These are phyloP conservation scores for Akanthomyces muscarius DNA, from an alignment of 2,329 filamentous ascomycete species.

Conservation along the genomic window DNA sequence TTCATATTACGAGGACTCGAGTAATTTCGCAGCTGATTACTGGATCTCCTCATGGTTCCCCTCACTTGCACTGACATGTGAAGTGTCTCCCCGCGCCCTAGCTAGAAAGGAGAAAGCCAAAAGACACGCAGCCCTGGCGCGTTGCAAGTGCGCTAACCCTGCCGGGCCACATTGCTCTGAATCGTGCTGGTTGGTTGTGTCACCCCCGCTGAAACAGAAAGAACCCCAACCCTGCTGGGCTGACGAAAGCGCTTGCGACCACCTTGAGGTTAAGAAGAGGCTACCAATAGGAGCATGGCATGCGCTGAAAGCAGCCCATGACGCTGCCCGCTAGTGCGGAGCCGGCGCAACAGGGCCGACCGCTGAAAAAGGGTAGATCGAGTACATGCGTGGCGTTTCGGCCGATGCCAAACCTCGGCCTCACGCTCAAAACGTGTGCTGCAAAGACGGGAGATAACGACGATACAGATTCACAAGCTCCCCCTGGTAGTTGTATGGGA, in stretches of 20 bases:
- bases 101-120: not conserved
- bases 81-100: not conserved
- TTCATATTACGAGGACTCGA: not conserved
- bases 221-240: not conserved
- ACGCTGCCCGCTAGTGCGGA: not conserved
- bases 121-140: not conserved
- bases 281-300: not conserved
- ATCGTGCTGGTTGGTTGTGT: too few species aligned
- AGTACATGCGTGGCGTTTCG: not conserved
- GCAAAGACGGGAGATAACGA: not conserved
- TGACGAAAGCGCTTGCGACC: not conserved
- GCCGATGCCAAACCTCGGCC: not conserved
- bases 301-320: not conserved
- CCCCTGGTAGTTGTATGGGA: not conserved
- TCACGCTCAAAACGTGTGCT: not conserved
- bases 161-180: not conserved
- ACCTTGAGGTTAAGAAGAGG: too few species aligned
- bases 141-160: not conserved
- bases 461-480: not conserved
- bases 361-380: not conserved
- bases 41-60: not conserved
- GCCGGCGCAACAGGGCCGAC: not conserved
- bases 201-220: not conserved
- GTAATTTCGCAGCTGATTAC: not conserved
- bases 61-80: constrained; percentile 1